Conservation (phyloP, 768 basidiomycete species). For the Mycena rosella region DNA sequence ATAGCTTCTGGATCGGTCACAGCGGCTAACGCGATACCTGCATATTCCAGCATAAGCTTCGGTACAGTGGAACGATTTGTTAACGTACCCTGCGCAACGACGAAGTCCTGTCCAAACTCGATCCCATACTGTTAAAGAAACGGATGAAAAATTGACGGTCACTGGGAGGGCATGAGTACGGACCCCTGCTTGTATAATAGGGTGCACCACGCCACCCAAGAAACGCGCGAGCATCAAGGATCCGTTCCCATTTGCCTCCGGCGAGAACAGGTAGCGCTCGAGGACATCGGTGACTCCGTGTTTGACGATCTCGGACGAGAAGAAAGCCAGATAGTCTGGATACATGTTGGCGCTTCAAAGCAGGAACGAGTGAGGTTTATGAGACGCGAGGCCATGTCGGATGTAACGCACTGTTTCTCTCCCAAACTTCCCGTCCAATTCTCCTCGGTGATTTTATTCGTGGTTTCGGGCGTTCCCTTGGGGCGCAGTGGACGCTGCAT, state of each 20-base stretch:
- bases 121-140: conserved; percentile 13
- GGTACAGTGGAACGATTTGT: background rate
- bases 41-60: background rate
- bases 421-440: conserved; percentile 14
- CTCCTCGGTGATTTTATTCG: conserved; percentile 4
- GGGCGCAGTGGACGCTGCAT: conserved; percentile 5
- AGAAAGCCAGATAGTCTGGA: conserved; percentile 48
- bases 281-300: conserved; percentile 55
- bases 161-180: background rate
- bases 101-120: conserved; percentile 21
- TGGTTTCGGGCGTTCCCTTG: background rate
- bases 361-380: background rate
- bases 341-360: conserved; percentile 21
- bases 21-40: conserved; percentile 21
- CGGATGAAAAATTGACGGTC: background rate
- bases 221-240: conserved; percentile 45
- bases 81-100: conserved; percentile 23
- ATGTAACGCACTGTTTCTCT: conserved; percentile 1
- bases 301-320: conserved; percentile 53
- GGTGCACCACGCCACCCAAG: conserved; percentile 22
- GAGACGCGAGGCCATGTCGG: background rate
- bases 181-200: conserved; percentile 20
- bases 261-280: conserved; percentile 63
- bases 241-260: conserved; percentile 49
- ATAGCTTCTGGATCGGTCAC: conserved; percentile 2